A percentile compares a stretch with the other conserved stretches of the same genome.
phyloP scores from a whole-genome alignment of 768 basidiomycete genomes.

The Lactarius sanguifluus region DNA sequence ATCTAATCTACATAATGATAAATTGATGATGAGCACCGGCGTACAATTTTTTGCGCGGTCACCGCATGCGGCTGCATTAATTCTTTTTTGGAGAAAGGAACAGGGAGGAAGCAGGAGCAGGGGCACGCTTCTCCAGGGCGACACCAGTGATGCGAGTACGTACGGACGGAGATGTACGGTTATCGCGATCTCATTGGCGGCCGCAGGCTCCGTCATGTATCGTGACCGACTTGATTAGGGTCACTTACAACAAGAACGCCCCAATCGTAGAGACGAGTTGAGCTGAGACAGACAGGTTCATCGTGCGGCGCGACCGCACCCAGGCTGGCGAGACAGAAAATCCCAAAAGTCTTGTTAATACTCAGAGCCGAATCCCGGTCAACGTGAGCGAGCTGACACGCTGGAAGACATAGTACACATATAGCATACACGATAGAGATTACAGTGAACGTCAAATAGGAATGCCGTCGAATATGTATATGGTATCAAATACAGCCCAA shows the following conservation, averaged over 20 bases:
- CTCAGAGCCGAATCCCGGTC: not conserved
- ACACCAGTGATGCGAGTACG: not conserved
- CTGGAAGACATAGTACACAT: conserved; percentile 20
- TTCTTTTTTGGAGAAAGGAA: not conserved
- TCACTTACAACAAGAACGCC: not conserved
- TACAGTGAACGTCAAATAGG: conserved; percentile 22
- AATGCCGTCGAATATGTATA: conserved; percentile 22
- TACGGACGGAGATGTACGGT: conserved; percentile 3
- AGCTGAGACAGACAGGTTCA: not conserved
- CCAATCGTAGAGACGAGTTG: not conserved
- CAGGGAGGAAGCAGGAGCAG: not conserved
- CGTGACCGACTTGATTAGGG: not conserved
- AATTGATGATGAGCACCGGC: not conserved
- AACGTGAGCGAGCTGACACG: not conserved
- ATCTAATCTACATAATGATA: not conserved
- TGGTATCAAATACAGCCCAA: conserved; percentile 28
- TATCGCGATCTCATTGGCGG: not conserved
- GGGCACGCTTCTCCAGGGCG: not conserved
- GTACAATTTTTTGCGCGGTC: too few relatives aligned
- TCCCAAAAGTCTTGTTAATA: not conserved
- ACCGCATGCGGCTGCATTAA: not conserved
- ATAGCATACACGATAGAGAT: conserved; percentile 27
- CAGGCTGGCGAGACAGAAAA: not conserved
- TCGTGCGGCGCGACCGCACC: not conserved
- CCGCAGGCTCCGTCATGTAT: not conserved